Evolutionary conservation across 495 filamentous ascomycete genomes (phyloP), one percentile per base, ranked within the genome.

Genomic region (Sabuloglossum arenarium): DNA sequence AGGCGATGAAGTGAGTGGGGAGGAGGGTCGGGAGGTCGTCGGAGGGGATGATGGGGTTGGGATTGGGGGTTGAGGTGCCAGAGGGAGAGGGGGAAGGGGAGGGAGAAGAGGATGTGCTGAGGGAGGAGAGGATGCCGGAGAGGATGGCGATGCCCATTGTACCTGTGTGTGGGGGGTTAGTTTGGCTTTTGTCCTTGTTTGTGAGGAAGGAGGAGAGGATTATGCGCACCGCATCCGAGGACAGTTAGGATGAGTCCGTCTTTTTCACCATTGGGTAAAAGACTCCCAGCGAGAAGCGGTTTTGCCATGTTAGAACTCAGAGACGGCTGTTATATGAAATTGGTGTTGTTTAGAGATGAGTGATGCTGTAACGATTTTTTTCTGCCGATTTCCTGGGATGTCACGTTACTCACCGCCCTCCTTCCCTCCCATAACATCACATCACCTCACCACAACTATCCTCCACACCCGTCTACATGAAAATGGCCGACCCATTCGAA

Each of bases 401-500:
- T 8, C 34, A 16, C 8, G 8, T 39, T 16, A 8, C 34, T 39
- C 34, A 39, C 34, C 34, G 34, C 34, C 34, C 16, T 39, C n/a
- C n/a, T n/a, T n/a, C n/a, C n/a, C 16, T 8, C 34, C 34, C 34
- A 39, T 8, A 39, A 8, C 34, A 8, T 39, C 8, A 39, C 34
- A 8, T 39, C 34, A 8, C 16, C 34, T 39, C 34, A 8, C 34
- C 16, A 39, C 34, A 39, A 39, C 8, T 8, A n/a, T n/a, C n/a
- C n/a, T n/a, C n/a, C n/a, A n/a, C n/a, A n/a, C n/a, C n/a, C n/a
- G n/a, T n/a, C n/a, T n/a, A n/a, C n/a, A n/a, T n/a, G 29, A 72
- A 67, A 45, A 91, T 93, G 85, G 82, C 80, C 50, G 91, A 99
- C 70, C 91, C 91, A 0, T 99, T 99, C 70, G 90, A 97, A 72